A percentile compares a stretch with the other conserved stretches of the same genome.
phyloP scores from a whole-genome alignment of 192 early-diverging fungal species.

The Backusella macrospora region DNA sequence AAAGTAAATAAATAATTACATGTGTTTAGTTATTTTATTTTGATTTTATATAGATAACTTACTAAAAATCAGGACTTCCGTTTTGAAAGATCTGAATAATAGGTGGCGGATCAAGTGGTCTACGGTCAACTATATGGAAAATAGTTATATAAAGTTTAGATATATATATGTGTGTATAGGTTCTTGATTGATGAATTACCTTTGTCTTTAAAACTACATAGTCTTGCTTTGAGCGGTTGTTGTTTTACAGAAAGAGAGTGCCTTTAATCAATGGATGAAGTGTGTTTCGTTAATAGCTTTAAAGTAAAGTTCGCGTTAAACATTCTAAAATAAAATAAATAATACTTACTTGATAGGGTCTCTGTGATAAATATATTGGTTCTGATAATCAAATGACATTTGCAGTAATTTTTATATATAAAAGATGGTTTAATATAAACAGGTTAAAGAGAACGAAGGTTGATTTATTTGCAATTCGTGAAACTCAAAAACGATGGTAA shows the following conservation, averaged over 20 bases:
- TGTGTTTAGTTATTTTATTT: conserved; percentile 4
- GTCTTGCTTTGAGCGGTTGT: conserved; percentile 12
- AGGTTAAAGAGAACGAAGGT: no score
- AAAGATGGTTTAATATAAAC: background rate
- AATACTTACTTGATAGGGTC: conserved; percentile 1
- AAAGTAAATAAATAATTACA: no score
- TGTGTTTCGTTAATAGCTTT: no score
- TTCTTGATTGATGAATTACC: background rate
- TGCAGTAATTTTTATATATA: background rate
- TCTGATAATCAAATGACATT: background rate
- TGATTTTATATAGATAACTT: background rate
- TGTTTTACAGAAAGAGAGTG: conserved; percentile 9
- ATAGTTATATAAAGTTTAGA: background rate
- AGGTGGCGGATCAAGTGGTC: conserved; percentile 22
- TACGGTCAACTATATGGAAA: conserved; percentile 8
- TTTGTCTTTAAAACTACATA: conserved; percentile 27
- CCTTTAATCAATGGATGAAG: background rate
- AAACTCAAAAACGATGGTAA: no score
- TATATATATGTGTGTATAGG: background rate
- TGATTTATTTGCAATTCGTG: background rate
- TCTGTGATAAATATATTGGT: conserved; percentile 4
- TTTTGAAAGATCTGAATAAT: conserved; percentile 13
- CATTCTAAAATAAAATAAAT: background rate
- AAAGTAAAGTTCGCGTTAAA: background rate
- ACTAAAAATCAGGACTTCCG: conserved; percentile 4